Evolutionary conservation across 1,139 yeast genomes (phyloP), one percentile per base, ranked within the genome.

Genomic region (Geotrichum citri-aurantii): DNA sequence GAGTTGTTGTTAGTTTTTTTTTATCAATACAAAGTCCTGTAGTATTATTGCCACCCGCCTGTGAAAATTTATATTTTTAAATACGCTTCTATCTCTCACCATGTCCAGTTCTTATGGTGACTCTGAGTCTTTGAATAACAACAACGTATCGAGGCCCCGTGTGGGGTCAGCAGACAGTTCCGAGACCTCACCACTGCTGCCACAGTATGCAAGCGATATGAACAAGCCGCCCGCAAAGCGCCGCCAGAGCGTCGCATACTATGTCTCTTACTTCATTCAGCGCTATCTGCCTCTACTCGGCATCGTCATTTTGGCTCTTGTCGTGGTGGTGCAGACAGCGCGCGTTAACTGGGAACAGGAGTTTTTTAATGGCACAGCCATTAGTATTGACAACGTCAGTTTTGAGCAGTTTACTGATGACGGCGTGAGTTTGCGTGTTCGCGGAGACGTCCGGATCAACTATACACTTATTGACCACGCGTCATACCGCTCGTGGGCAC

Each of bases 301-400:
- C 7, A 17, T 37, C 21, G 44, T 7, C 19, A 37, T 37, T 17
- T 17, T 37, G 19, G 21, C 19, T 2, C 44, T 37, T 8, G 44
- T 37, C 19, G 44, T 37, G 17, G 19, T 37, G 21, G 44, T n/a
- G 10, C 44, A 37, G 33, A 44, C 46, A 26, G 40, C 40, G 8
- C 17, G 19, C 4, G 59, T 56, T 6, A 37, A 52, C 53, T 55
- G 59, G 59, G 42, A 19, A 4, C 27, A 49, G 17, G 60, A 59
- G 54, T 54, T 59, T 48, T 26, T 52, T 5, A 59, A 59, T 23
- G 59, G 60, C 3, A 52, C 60, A 14, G 26, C 29, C 3, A 21
- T 59, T 21, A 50, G 50, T 10, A 52, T 57, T 12, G 49, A 57
- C 23, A 33, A 46, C 7, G 52, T 59, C 19, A 29, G 55, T n/a